A percentile compares a stretch with the other conserved stretches of the same genome.
Conservation (phyloP, 106 monocot species). For the Dioscorea alata region DNA sequence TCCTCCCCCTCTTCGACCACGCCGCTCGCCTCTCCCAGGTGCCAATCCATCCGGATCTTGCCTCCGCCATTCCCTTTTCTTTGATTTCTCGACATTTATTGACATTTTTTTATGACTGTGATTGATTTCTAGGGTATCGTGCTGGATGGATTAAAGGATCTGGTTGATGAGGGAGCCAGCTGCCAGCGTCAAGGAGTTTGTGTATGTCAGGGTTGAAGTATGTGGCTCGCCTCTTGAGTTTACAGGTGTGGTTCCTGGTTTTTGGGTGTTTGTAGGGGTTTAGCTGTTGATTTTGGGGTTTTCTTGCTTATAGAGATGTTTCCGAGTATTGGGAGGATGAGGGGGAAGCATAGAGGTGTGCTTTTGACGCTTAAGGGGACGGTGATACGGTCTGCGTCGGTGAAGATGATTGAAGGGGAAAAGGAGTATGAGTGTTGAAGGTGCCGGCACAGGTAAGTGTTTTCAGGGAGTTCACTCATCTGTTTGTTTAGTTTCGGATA, state of each 20-base stretch:
- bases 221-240: conserved; percentile 78
- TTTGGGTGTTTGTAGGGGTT: neutral
- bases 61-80: neutral
- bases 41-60: neutral
- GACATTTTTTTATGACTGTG: too few species aligned
- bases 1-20: conserved; percentile 62
- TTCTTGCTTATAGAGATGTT: conserved; percentile 52
- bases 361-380: conserved; percentile 90
- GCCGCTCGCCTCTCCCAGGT: conserved; percentile 66
- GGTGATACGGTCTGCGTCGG: conserved; percentile 70
- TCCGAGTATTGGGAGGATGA: conserved; percentile 77
- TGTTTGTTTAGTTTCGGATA: neutral
- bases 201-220: conserved; percentile 78
- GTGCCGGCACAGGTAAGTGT: conserved; percentile 67
- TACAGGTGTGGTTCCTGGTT: conserved; percentile 41
- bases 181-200: conserved; percentile 44
- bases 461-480: neutral
- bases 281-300: neutral
- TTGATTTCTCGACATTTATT: neutral
- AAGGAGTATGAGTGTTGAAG: conserved; percentile 73
- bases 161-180: conserved; percentile 8
- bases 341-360: conserved; percentile 79
- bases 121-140: conserved; percentile 31
- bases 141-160: conserved; percentile 31
- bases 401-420: conserved; percentile 98